Evolutionary conservation across 306 rosid species (phyloP).

Genomic region (Abrus pulchellus): DNA sequence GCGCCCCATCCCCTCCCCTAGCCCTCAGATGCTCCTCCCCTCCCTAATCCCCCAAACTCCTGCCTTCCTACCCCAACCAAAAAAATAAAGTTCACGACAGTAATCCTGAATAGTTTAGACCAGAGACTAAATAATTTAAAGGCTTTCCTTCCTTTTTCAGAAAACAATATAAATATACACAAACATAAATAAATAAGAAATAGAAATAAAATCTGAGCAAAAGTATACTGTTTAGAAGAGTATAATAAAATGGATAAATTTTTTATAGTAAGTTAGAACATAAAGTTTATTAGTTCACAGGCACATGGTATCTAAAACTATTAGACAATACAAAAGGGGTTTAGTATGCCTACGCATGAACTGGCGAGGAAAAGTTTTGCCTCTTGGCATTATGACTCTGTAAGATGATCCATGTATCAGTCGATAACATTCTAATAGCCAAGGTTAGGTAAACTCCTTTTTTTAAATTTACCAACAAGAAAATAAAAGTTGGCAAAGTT

Average conservation of each 20-base stretch:
- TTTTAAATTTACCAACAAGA: conserved; percentile 15
- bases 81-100: neutral
- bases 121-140: conserved; percentile 6
- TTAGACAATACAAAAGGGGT: neutral
- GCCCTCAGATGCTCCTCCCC: neutral
- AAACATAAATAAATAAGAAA: conserved; percentile 21
- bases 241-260: conserved; percentile 24
- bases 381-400: conserved; percentile 13
- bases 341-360: conserved; percentile 31
- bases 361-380: conserved; percentile 7
- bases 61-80: no score
- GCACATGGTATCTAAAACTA: neutral
- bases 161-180: neutral
- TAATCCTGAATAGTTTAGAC: conserved; percentile 6
- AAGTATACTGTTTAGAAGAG: neutral
- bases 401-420: neutral
- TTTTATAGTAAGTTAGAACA: neutral
- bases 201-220: neutral
- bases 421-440: neutral
- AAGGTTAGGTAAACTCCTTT: conserved; percentile 4
- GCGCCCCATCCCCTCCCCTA: neutral
- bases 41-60: neutral
- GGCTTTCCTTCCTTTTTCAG: conserved; percentile 7
- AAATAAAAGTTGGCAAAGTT: conserved; percentile 30
- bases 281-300: conserved; percentile 12